Evolutionary conservation across 768 basidiomycete genomes (phyloP).

Genomic region (Mycena vulgaris): DNA sequence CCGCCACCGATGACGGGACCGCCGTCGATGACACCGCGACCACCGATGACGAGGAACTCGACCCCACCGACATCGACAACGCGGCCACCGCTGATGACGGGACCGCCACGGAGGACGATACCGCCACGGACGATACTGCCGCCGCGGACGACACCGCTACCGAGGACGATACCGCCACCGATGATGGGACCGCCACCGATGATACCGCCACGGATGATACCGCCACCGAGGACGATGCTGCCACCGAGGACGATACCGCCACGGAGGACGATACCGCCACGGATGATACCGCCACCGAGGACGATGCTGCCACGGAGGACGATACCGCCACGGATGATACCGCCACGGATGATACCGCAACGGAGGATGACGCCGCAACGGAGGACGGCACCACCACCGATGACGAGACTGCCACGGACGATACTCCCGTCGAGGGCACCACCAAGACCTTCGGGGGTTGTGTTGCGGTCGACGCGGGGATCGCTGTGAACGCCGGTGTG

Average conservation of each 20-base stretch:
- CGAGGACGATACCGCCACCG: not conserved
- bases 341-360: too few relatives aligned
- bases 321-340: too few relatives aligned
- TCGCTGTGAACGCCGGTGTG: conserved; percentile 28
- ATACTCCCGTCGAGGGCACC: not conserved
- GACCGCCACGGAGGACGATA: not conserved
- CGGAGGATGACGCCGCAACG: not conserved
- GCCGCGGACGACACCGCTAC: too few relatives aligned
- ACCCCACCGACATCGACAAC: not conserved
- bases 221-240: not conserved
- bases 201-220: too few relatives aligned
- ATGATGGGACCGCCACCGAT: not conserved
- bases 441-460: not conserved
- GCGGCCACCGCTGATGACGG: not conserved
- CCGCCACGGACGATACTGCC: too few relatives aligned
- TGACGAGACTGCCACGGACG: not conserved
- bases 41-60: too few relatives aligned
- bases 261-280: not conserved
- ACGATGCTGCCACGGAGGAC: not conserved
- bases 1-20: not conserved
- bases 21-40: not conserved
- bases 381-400: not conserved
- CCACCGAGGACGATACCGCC: conserved; percentile 1
- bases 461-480: not conserved
- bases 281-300: not conserved